Evolutionary conservation across 768 basidiomycete species (phyloP).

Genomic region (Lactifluus echinatus): DNA sequence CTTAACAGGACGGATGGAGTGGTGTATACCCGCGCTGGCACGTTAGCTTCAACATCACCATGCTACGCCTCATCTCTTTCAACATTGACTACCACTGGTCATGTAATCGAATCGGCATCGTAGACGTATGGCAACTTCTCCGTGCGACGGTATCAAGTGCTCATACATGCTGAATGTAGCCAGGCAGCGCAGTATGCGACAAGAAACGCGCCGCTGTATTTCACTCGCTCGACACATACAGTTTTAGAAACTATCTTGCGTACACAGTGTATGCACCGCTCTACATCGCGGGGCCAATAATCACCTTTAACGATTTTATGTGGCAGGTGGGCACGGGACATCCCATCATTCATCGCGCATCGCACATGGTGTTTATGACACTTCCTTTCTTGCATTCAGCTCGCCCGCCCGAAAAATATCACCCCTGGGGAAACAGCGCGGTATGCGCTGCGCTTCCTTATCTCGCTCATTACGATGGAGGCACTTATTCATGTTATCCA

Average conservation of each 20-base stretch:
- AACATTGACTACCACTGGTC: conserved; percentile 93
- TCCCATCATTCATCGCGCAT: neutral
- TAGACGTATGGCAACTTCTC: conserved; percentile 31
- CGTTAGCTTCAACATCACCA: conserved; percentile 90
- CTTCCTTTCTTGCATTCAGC: conserved; percentile 31
- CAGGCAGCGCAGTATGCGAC: conserved; percentile 34
- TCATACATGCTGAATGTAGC: neutral
- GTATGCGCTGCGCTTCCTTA: conserved; percentile 65
- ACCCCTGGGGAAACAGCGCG: conserved; percentile 32
- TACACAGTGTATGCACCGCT: conserved; percentile 90
- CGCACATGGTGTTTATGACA: neutral
- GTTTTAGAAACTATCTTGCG: conserved; percentile 63
- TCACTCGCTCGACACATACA: conserved; percentile 54
- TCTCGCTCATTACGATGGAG: conserved; percentile 80
- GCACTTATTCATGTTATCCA: conserved; percentile 90
- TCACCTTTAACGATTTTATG: conserved; percentile 92
- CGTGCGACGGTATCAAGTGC: neutral
- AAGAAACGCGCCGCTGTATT: conserved; percentile 51
- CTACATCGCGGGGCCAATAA: conserved; percentile 93
- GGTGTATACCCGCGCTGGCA: conserved; percentile 92
- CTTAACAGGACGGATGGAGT: conserved; percentile 47
- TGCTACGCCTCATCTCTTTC: conserved; percentile 89
- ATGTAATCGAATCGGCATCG: conserved; percentile 31
- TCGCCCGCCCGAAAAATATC: conserved; percentile 49
- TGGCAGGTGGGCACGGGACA: conserved; percentile 57